Conservation (phyloP, 2,329 filamentous ascomycete genomes). For the Cadophora gregata region DNA sequence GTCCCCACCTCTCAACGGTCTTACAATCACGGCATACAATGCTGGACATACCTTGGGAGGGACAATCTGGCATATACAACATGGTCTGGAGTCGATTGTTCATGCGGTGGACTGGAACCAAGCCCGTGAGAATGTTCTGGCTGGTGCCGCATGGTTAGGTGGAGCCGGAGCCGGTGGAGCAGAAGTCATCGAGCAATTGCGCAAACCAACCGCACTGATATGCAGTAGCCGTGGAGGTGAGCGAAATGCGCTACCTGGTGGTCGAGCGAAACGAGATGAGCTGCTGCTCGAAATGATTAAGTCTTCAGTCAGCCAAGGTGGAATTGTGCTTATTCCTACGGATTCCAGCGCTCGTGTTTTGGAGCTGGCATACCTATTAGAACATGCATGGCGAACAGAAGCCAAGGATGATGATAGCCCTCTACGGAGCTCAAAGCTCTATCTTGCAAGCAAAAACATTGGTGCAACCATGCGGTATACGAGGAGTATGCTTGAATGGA, state of each 20-base stretch:
- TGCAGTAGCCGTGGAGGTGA: constrained; percentile 87
- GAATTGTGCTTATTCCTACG: constrained; percentile 90
- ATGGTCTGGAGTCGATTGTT: constrained; percentile 94
- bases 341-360: constrained; percentile 95
- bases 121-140: constrained; percentile 91
- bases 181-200: constrained; percentile 91
- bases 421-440: constrained; percentile 66
- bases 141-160: constrained; percentile 92
- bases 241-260: constrained; percentile 70
- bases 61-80: constrained; percentile 98
- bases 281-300: constrained; percentile 83
- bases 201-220: constrained; percentile 90
- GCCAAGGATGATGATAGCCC: constrained; percentile 57
- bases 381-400: constrained; percentile 85
- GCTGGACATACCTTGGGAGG: constrained; percentile 94
- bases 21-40: constrained; percentile 96
- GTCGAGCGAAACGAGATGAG: constrained; percentile 83
- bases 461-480: constrained; percentile 90
- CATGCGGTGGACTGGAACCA: constrained; percentile 99
- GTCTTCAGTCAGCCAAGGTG: constrained; percentile 77
- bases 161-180: constrained; percentile 80
- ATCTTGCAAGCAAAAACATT: constrained; percentile 84
- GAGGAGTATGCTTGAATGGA: constrained; percentile 97
- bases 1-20: constrained; percentile 85
- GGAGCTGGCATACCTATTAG: constrained; percentile 89